Evolutionary conservation across 2,329 filamentous ascomycete genomes (phyloP).

Genomic region (Aurifilum marmelostoma): DNA sequence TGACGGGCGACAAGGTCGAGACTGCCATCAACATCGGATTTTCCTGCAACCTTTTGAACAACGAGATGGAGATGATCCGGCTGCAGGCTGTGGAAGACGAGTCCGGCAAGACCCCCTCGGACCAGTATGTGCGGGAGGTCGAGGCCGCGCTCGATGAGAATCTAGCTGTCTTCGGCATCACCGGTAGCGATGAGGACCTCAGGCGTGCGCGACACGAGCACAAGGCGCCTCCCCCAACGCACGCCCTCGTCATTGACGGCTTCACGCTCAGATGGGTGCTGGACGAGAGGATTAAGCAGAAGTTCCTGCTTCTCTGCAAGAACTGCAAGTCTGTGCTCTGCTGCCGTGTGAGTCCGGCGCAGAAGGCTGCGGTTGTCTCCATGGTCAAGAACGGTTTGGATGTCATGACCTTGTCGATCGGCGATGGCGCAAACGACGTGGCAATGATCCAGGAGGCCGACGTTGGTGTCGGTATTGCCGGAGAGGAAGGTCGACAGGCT

Average conservation of each 20-base stretch:
- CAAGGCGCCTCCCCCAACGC: conserved; percentile 81
- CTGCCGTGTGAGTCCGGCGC: conserved; percentile 93
- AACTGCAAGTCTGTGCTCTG: conserved; percentile 96
- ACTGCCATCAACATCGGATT: conserved; percentile 99
- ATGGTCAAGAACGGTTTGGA: conserved; percentile 95
- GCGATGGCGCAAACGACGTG: conserved; percentile 93
- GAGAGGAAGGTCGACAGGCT: conserved; percentile 88
- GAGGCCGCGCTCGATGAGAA: conserved; percentile 75
- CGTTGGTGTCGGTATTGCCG: conserved; percentile 94
- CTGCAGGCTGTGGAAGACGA: conserved; percentile 82
- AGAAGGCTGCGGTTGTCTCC: conserved; percentile 94
- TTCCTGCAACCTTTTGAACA: conserved; percentile 95
- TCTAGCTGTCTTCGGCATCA: conserved; percentile 74
- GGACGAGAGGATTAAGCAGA: conserved; percentile 80
- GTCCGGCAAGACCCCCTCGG: conserved; percentile 49
- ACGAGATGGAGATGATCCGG: conserved; percentile 95
- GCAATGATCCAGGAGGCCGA: conserved; percentile 98
- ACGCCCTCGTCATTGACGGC: conserved; percentile 93
- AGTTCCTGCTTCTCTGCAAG: conserved; percentile 94
- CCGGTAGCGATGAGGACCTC: conserved; percentile 84
- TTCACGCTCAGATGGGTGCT: conserved; percentile 90
- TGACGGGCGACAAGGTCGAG: conserved; percentile 98
- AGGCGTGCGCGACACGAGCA: conserved; percentile 79
- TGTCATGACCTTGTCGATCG: conserved; percentile 93
- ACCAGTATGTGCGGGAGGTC: conserved; percentile 58